These are phyloP conservation scores for Trichophyton mentagrophytes DNA, from an alignment of 2,329 filamentous ascomycete species.

Conservation along the genomic window DNA sequence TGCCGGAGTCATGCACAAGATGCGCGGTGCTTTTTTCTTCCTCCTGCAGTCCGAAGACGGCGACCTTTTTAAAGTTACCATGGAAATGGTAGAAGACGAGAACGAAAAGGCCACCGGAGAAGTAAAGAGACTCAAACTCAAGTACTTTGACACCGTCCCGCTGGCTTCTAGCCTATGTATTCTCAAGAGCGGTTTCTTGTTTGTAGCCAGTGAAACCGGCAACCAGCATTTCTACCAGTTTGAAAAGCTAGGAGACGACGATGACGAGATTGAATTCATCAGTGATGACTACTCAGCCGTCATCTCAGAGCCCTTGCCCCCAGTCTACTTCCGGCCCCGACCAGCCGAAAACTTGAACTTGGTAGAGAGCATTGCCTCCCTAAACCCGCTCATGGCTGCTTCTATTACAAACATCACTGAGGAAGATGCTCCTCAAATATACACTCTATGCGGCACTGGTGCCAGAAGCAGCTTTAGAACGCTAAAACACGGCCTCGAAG, in stretches of 20 bases:
- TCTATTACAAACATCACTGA: conserved; percentile 82
- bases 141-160: conserved; percentile 95
- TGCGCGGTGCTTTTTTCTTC: conserved; percentile 95
- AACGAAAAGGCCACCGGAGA: conserved; percentile 67
- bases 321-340: conserved; percentile 75
- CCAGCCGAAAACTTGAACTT: conserved; percentile 68
- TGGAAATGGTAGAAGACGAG: conserved; percentile 77
- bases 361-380: conserved; percentile 71
- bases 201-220: conserved; percentile 80
- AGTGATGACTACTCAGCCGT: conserved; percentile 76
- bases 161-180: conserved; percentile 80
- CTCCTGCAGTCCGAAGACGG: conserved; percentile 91
- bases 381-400: conserved; percentile 85
- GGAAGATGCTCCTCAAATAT: conserved; percentile 94
- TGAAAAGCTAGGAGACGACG: conserved; percentile 90
- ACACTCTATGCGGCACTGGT: conserved; percentile 77
- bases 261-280: conserved; percentile 72
- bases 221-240: conserved; percentile 96
- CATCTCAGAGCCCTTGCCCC: conserved; percentile 55
- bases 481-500: conserved; percentile 81
- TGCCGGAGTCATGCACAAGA: conserved; percentile 91
- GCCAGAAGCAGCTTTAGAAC: conserved; percentile 83
- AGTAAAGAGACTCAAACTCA: conserved; percentile 74
- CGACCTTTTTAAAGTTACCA: conserved; percentile 92
- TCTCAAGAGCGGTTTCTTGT: conserved; percentile 89